Percentiles rank a stretch among this genome's conserved stretches.
phyloP scores from a whole-genome alignment of 2,329 filamentous ascomycete genomes.

The Venturia carpophila region DNA sequence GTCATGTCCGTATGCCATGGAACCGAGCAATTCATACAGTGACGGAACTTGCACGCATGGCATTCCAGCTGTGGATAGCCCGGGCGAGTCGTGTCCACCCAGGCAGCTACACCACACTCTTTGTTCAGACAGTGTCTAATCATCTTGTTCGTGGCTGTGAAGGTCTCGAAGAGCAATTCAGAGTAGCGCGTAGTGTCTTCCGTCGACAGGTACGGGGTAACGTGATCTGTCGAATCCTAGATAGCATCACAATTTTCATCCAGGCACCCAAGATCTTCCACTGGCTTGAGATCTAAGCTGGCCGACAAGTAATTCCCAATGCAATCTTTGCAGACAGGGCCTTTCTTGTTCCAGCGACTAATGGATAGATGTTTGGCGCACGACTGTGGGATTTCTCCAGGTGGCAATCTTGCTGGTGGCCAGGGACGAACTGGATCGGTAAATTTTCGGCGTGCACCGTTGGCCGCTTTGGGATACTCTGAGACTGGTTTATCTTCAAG shows the following conservation, averaged over 20 bases:
- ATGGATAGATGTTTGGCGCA: constrained; percentile 10
- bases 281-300: constrained; percentile 6
- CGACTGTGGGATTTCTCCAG: constrained; percentile 6
- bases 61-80: constrained; percentile 17
- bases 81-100: neutral
- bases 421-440: neutral
- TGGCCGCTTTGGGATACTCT: constrained; percentile 12
- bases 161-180: constrained; percentile 13
- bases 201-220: constrained; percentile 4
- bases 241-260: constrained; percentile 16
- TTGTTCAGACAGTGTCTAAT: constrained; percentile 12
- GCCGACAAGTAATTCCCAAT: constrained; percentile 11
- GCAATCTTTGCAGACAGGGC: constrained; percentile 16
- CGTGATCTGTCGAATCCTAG: constrained; percentile 12
- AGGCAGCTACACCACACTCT: constrained; percentile 1
- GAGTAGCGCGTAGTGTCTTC: constrained; percentile 13
- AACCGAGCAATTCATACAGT: constrained; percentile 13
- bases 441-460: neutral
- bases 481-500: constrained; percentile 9
- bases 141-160: neutral
- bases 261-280: constrained; percentile 11
- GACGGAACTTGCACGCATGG: constrained; percentile 7
- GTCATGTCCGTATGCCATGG: constrained; percentile 16
- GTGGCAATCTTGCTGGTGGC: neutral
- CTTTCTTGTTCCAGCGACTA: neutral